Evolutionary conservation across 805 yeast genomes (phyloP), one percentile per base, ranked within the genome.

Genomic region (Candida mattraensis): DNA sequence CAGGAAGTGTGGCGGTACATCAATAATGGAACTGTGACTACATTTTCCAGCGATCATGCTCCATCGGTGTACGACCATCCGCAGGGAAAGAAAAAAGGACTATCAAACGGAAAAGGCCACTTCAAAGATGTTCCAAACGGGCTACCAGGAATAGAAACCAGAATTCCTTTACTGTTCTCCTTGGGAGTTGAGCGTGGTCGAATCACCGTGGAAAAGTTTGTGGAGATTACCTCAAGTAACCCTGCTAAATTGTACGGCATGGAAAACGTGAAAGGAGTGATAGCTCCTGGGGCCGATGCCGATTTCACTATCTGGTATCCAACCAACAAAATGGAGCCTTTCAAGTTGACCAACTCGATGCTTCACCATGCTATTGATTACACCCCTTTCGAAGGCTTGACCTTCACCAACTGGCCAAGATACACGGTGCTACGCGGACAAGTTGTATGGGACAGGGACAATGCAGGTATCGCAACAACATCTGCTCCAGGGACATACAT

Each of bases 301-400:
- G 76, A 70, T 44, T 30, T 70, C 15, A 66, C 64, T 3, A 60
- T 70, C 18, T 70, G 76, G 75, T 67, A 70, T 48, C 72, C 73
- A 12, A 47, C 54, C 30, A 58, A 53, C 13, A 24, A 51, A 25
- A 48, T 61, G 49, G 37, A 43, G 23, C 45, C 54, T 2, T 60
- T 56, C 31, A 26, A 33, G 0, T 33, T 60, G 19, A 48, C 36
- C 24, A 64, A 64, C 37, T 48, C 37, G 2, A 51, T 58, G 56
- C 35, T 64, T 10, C 58, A 60, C 38, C 69, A 64, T 41, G 53
- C 51, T 18, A 57, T 64, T 33, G 70, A 66, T 41, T 60, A 66
- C 33, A 51, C 68, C 2, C 67, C 69, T 9, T 64, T 47, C 37
- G 69, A 61, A 48, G 66, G 68, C 7, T 51, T 64, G 62, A 44